Base-by-base conservation (phyloP, 768 basidiomycete species). In the Hortiboletus campestris region DNA sequence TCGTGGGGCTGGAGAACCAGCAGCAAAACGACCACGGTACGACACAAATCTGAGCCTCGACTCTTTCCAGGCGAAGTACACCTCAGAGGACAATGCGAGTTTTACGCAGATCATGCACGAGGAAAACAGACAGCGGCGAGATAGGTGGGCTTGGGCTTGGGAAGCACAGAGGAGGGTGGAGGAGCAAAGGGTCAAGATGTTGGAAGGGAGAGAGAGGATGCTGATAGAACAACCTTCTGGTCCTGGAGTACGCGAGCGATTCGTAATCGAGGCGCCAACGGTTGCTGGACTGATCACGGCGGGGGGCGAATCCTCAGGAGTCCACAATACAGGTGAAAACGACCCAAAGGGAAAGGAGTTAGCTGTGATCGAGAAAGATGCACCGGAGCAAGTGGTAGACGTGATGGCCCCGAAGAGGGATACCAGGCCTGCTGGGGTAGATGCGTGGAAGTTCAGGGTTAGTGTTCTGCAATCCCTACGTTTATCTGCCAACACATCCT, bases 31-130 rank as follows among this genome's bases (percentile, higher is more conserved):
- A 53, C 65, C 78, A 32, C 82, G 81, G 53, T 85, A 82, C 63
- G 80, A 91, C 62, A 74, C 76, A 3, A 68, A 76, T 56, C 74
- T 93, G 66, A 85, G 81, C 52, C 80, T 98, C 17, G 94, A 98
- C 69, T 75, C 76, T 16, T 99, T 98, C 70, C 97, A 98, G 69
- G 84, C 91, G 0, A 82, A 81, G 41, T 97, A 92, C 69, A 98
- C 97, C 2, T 97, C 94, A 0, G 94, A 98, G 67, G 97, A 99
- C 72, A 99, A 99, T 70, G 85, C 95, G 6, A 97, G 94, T 56
- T 98, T 99, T 69, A 92, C 94, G 10, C 80, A 91, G 59, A 95
- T 98, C 56, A 74, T 99, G 51, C 85, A 94, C 55, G 85, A 88
- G 51, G 96, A 98, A 77, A 98, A 99, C 67, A 75, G 78, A 70